A percentile compares a stretch with the other conserved stretches of the same genome.
These are phyloP conservation scores for Paramecium octaurelia DNA, from an alignment of 73 alveolate species.

Conservation along the genomic window DNA sequence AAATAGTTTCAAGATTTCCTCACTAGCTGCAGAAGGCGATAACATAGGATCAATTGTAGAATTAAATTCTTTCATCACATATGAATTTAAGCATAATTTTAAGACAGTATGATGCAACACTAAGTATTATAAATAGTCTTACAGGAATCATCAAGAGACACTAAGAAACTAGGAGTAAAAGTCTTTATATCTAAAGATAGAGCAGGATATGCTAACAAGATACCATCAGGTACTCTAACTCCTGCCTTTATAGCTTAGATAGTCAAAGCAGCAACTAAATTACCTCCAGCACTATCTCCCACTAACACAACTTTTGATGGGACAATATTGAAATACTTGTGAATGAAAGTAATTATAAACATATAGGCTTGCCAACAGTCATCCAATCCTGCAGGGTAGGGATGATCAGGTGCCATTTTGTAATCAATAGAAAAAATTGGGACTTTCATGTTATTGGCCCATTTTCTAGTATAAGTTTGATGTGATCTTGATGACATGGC, in stretches of 20 bases:
- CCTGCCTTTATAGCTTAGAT: constrained; percentile 68
- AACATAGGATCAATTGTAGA: constrained; percentile 61
- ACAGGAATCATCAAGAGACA: constrained; percentile 77
- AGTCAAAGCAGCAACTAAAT: constrained; percentile 78
- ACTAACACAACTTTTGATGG: constrained; percentile 83
- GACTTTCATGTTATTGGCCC: constrained; percentile 81
- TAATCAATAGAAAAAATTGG: constrained; percentile 94
- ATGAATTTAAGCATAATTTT: constrained; percentile 78
- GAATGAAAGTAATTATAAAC: constrained; percentile 85
- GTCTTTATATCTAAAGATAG: constrained; percentile 38
- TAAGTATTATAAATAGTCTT: neutral
- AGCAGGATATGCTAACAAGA: constrained; percentile 83
- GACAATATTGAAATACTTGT: constrained; percentile 66
- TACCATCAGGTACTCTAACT: constrained; percentile 83
- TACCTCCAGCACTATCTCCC: constrained; percentile 99
- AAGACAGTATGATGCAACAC: constrained; percentile 73
- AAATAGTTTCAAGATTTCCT: constrained; percentile 47
- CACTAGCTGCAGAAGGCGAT: constrained; percentile 72
- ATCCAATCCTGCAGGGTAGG: constrained; percentile 93
- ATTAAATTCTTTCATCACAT: constrained; percentile 52
- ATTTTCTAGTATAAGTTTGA: constrained; percentile 84
- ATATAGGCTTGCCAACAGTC: constrained; percentile 91
- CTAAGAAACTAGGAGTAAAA: constrained; percentile 76
- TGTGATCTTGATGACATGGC: constrained; percentile 92
- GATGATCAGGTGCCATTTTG: constrained; percentile 89